Evolutionary conservation across 139 green algal species (phyloP).

Genomic region (Picochlorum sp.): DNA sequence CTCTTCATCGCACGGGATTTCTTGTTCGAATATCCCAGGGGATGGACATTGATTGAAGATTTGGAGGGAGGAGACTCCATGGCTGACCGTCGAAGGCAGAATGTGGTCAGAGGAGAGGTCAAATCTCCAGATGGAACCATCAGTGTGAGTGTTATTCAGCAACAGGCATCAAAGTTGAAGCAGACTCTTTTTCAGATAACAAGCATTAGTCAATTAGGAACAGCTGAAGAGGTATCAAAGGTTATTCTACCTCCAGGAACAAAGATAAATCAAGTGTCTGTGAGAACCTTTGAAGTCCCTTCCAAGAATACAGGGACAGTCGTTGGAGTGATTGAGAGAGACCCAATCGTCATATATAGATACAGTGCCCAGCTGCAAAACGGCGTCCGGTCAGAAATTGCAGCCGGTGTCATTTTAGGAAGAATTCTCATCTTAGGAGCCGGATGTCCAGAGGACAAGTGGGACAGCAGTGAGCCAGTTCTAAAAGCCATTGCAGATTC

Average conservation of each 20-base stretch:
- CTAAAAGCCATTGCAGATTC: constrained; percentile 11
- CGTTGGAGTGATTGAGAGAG: constrained; percentile 22
- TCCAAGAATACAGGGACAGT: constrained; percentile 21
- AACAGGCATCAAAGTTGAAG: constrained; percentile 8
- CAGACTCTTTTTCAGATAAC: constrained; percentile 16
- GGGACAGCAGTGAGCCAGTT: neutral
- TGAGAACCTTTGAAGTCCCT: constrained; percentile 4
- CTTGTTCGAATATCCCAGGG: constrained; percentile 7
- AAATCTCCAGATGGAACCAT: constrained; percentile 3
- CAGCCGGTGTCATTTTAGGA: constrained; percentile 19
- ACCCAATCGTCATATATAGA: constrained; percentile 24
- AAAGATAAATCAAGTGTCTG: neutral
- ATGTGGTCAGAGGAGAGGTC: constrained; percentile 21
- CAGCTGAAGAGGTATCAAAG: constrained; percentile 12
- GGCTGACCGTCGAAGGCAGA: constrained; percentile 12
- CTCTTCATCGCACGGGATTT: constrained; percentile 12
- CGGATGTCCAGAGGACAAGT: neutral
- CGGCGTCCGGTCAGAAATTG: constrained; percentile 4
- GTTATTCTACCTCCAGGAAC: constrained; percentile 23
- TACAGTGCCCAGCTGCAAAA: constrained; percentile 15
- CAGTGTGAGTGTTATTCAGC: constrained; percentile 19
- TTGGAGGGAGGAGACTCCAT: neutral
- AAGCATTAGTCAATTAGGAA: constrained; percentile 26
- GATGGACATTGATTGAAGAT: constrained; percentile 4
- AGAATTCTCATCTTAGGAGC: constrained; percentile 19